phyloP scores from a whole-genome alignment of 2,329 filamentous ascomycete genomes.

The Verticillium zaregamsianum region DNA sequence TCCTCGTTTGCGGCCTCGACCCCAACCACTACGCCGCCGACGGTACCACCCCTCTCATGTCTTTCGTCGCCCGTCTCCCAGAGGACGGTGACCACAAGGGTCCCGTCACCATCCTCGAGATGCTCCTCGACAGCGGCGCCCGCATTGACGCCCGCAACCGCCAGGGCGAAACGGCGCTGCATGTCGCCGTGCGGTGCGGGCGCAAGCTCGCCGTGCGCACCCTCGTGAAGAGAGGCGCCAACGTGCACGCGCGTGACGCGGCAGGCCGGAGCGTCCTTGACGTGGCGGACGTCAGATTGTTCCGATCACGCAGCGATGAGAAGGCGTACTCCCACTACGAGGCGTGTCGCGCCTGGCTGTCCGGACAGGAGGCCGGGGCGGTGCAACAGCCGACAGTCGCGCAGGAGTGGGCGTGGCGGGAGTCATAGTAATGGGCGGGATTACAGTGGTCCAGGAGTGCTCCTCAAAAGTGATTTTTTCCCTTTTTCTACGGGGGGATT shows the following conservation, averaged over 20 bases:
- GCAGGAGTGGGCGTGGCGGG: conserved; percentile 34
- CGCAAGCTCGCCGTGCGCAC: conserved; percentile 47
- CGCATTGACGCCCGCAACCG: conserved; percentile 47
- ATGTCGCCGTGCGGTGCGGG: conserved; percentile 48
- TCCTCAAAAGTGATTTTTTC: not conserved
- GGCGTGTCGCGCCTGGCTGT: conserved; percentile 41
- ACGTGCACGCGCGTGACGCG: conserved; percentile 41
- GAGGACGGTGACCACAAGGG: conserved; percentile 46
- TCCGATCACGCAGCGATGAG: conserved; percentile 22
- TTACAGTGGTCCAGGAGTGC: not conserved
- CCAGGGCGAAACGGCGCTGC: conserved; percentile 50
- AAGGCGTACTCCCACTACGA: conserved; percentile 36
- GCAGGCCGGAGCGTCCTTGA: conserved; percentile 40
- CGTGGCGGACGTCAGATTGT: conserved; percentile 37
- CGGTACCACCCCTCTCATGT: conserved; percentile 53
- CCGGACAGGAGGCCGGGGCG: conserved; percentile 27
- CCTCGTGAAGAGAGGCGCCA: conserved; percentile 42
- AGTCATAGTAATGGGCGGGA: not conserved
- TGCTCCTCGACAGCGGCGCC: conserved; percentile 38
- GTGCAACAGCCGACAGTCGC: conserved; percentile 33
- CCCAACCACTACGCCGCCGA: conserved; percentile 47
- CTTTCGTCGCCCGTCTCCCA: conserved; percentile 45
- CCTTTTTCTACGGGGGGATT: not conserved
- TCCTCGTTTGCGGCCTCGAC: conserved; percentile 36
- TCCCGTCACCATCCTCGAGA: conserved; percentile 38